Conservation (phyloP, 2,329 filamentous ascomycete genomes). For the Scolecobasidium constrictum region DNA sequence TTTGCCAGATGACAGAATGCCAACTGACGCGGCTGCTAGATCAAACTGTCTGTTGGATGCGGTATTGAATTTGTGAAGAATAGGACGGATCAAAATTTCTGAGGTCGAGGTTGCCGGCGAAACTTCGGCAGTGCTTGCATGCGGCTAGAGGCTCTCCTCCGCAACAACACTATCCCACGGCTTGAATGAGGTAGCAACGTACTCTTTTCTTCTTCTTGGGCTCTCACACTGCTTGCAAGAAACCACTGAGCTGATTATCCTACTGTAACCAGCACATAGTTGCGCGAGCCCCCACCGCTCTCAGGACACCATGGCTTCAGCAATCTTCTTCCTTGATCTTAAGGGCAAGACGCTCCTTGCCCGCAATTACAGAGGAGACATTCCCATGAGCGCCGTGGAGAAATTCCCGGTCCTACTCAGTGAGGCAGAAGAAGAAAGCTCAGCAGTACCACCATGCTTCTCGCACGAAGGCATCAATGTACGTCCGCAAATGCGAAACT, state of each 20-base stretch:
- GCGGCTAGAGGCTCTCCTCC: no score
- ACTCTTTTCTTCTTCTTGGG: no score
- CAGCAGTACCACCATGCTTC: conserved; percentile 93
- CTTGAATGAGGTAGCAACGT: no score
- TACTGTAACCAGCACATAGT: no score
- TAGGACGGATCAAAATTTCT: background rate
- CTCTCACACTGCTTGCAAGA: no score
- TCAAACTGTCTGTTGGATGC: conserved; percentile 82
- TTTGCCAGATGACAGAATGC: conserved; percentile 36
- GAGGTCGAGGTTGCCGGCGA: background rate
- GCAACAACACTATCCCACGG: background rate
- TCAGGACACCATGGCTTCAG: conserved; percentile 66
- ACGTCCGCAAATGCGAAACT: conserved; percentile 25
- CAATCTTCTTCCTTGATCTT: conserved; percentile 94
- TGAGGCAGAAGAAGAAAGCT: conserved; percentile 98
- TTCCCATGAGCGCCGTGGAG: conserved; percentile 98
- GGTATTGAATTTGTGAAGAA: conserved; percentile 37
- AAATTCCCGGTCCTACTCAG: conserved; percentile 93
- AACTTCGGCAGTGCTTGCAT: no score
- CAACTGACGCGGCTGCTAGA: conserved; percentile 43
- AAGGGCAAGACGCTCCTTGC: conserved; percentile 99
- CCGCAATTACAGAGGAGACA: conserved; percentile 96
- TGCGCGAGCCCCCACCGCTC: no score
- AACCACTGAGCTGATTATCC: no score
- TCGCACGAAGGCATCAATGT: conserved; percentile 98